A percentile compares a stretch with the other conserved stretches of the same genome.
These are phyloP conservation scores for Pulicaria dysenterica DNA, from an alignment of 129 eudicot genomes.

Conservation along the genomic window DNA sequence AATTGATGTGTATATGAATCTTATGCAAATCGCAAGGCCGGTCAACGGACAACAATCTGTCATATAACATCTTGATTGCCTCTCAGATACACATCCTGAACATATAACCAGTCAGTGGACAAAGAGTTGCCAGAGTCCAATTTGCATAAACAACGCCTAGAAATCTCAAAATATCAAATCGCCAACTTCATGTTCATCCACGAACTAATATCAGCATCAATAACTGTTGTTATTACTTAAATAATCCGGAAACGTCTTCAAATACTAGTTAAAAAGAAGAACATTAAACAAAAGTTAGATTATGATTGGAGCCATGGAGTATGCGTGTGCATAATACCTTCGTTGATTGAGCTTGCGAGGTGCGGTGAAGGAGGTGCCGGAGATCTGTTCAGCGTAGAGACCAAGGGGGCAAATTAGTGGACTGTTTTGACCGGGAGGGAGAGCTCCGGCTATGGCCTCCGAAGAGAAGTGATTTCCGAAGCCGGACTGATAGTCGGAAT, in stretches of 20 bases:
- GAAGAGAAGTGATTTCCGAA: conserved; percentile 88
- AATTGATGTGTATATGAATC: neutral
- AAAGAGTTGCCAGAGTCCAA: neutral
- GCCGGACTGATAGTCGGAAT: conserved; percentile 69
- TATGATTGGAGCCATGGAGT: neutral
- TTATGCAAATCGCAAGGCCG: neutral
- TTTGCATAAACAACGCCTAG: conserved; percentile 15
- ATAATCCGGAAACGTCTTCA: too few relatives aligned
- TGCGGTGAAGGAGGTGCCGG: conserved; percentile 91
- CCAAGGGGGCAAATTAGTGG: conserved; percentile 89
- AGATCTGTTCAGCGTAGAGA: conserved; percentile 96
- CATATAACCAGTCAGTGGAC: neutral
- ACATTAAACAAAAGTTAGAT: neutral
- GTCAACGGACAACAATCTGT: neutral
- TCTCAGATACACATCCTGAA: conserved; percentile 9
- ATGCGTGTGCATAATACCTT: conserved; percentile 42
- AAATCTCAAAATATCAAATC: neutral
- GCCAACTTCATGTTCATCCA: conserved; percentile 17
- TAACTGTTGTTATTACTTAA: too few relatives aligned
- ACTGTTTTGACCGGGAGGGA: conserved; percentile 74
- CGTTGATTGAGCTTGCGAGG: conserved; percentile 84
- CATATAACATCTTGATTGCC: conserved; percentile 11
- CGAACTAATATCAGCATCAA: neutral
- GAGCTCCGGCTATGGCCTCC: conserved; percentile 88
- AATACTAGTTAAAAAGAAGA: neutral